phyloP scores from a whole-genome alignment of 495 filamentous ascomycete species.

The Rusavskia elegans region DNA sequence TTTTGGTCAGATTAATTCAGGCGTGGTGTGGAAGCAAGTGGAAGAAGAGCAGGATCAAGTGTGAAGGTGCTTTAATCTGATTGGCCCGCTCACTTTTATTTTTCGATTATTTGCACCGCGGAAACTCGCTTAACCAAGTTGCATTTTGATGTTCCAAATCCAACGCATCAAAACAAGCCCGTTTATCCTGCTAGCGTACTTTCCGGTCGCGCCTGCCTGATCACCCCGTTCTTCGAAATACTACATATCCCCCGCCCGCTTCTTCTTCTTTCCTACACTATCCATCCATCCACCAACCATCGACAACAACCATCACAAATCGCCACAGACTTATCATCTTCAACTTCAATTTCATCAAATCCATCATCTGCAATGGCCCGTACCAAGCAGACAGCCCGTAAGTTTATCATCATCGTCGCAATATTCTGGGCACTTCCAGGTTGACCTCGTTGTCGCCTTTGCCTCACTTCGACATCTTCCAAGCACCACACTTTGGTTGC shows the following conservation, averaged over 20 bases:
- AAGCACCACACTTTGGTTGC: conserved; percentile 7
- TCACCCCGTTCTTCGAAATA: conserved; percentile 18
- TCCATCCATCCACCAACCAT: conserved; percentile 22
- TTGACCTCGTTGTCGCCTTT: conserved; percentile 17
- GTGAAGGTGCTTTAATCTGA: background rate
- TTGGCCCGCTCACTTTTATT: background rate
- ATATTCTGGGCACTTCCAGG: background rate
- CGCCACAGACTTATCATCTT: conserved; percentile 26
- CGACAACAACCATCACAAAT: conserved; percentile 28
- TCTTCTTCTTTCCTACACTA: conserved; percentile 22
- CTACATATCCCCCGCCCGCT: conserved; percentile 28
- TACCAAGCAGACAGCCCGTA: conserved; percentile 99
- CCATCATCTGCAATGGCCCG: conserved; percentile 64
- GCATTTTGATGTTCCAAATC: conserved; percentile 19
- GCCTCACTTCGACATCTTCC: conserved; percentile 8
- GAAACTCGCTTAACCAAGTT: background rate
- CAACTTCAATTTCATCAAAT: conserved; percentile 7
- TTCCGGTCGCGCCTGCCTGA: conserved; percentile 10
- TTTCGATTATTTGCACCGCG: background rate
- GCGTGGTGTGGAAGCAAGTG: background rate
- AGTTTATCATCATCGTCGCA: conserved; percentile 27
- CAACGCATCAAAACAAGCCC: conserved; percentile 9
- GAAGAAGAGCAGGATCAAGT: background rate
- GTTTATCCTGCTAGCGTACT: conserved; percentile 8
- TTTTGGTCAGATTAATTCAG: background rate